Percentiles rank a stretch among this genome's conserved stretches.
Evolutionary conservation across 768 basidiomycete genomes (phyloP).

Genomic region (Lactarius deliciosus): DNA sequence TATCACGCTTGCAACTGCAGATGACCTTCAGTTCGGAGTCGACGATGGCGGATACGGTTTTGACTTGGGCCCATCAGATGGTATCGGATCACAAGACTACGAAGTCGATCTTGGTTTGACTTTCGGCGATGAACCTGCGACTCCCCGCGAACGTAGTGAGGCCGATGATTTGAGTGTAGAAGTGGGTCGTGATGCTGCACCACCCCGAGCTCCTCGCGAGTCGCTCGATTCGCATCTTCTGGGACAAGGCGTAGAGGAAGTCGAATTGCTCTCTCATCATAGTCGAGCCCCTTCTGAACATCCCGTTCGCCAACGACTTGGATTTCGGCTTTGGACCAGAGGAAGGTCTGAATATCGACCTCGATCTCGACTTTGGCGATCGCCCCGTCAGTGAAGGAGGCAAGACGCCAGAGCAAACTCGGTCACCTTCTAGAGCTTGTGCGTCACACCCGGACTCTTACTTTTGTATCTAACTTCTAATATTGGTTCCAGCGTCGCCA

Average conservation of each 20-base stretch:
- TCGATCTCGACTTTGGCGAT: constrained; percentile 71
- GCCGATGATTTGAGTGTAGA: constrained; percentile 67
- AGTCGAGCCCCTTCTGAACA: constrained; percentile 68
- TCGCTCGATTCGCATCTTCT: constrained; percentile 65
- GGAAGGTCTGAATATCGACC: constrained; percentile 54
- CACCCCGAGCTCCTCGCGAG: constrained; percentile 45
- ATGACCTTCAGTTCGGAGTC: constrained; percentile 68
- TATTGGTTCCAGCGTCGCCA: constrained; percentile 58
- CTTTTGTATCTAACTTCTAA: constrained; percentile 16
- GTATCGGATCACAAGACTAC: constrained; percentile 85
- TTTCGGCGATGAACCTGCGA: constrained; percentile 53
- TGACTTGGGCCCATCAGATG: constrained; percentile 75
- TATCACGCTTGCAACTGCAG: constrained; percentile 79
- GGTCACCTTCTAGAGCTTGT: constrained; percentile 64
- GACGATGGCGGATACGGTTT: constrained; percentile 63
- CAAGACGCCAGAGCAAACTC: constrained; percentile 59
- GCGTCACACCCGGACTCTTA: constrained; percentile 33
- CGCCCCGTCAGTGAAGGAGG: constrained; percentile 46
- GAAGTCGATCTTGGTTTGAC: constrained; percentile 75
- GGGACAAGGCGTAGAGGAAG: constrained; percentile 51
- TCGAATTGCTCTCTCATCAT: constrained; percentile 61
- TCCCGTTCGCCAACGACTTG: constrained; percentile 57
- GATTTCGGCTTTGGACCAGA: constrained; percentile 49
- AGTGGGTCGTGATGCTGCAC: constrained; percentile 70
- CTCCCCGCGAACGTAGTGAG: constrained; percentile 35